Conservation (phyloP, 2,329 filamentous ascomycete genomes). For the Parafenestella ontariensis region DNA sequence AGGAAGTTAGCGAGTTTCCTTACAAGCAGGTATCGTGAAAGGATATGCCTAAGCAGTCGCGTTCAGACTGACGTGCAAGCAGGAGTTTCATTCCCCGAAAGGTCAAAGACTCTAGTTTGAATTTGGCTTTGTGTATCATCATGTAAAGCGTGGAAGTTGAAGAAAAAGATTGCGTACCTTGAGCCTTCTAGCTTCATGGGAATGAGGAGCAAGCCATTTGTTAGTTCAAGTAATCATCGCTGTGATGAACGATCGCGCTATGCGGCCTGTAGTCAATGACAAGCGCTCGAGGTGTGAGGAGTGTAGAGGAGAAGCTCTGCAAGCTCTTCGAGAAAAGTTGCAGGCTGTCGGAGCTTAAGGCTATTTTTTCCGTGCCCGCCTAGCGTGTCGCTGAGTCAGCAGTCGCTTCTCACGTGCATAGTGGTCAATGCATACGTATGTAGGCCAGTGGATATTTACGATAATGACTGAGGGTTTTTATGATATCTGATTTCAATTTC, state of each 20-base stretch:
- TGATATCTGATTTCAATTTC: too few relatives aligned
- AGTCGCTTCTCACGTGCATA: too few relatives aligned
- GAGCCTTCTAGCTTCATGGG: not conserved
- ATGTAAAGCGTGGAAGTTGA: constrained; percentile 26
- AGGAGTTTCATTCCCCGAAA: constrained; percentile 51
- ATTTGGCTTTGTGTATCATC: constrained; percentile 53
- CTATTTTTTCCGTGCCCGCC: constrained; percentile 26
- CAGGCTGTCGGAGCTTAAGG: constrained; percentile 21
- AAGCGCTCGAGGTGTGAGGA: not conserved
- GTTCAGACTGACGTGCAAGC: constrained; percentile 56
- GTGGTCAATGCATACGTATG: too few relatives aligned
- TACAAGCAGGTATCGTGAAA: not conserved
- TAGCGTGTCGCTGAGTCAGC: constrained; percentile 16
- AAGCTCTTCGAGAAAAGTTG: constrained; percentile 17
- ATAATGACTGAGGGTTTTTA: too few relatives aligned
- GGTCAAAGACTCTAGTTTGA: constrained; percentile 58
- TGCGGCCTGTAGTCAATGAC: not conserved
- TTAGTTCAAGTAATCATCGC: not conserved
- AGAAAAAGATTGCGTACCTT: constrained; percentile 20
- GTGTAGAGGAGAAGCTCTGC: constrained; percentile 12
- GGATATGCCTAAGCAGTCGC: constrained; percentile 15
- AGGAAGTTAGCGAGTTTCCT: constrained; percentile 21
- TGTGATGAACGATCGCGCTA: not conserved
- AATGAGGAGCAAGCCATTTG: not conserved
- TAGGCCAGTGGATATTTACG: too few relatives aligned